phyloP scores from a whole-genome alignment of 176 grass and related monocot genomes.

The Luzula sylvatica region DNA sequence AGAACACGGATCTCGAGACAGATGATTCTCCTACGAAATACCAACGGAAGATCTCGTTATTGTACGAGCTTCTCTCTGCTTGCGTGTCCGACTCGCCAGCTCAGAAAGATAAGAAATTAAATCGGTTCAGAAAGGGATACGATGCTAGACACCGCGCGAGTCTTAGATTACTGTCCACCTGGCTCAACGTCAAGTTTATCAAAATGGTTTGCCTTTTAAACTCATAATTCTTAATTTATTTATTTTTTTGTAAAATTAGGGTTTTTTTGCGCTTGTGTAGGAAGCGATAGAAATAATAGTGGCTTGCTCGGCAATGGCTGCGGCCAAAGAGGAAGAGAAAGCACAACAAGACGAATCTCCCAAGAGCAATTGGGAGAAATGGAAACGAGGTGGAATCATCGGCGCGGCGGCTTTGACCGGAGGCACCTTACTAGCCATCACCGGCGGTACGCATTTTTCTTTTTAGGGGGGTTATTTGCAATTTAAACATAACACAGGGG shows the following conservation, averaged over 20 bases:
- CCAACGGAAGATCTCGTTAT: conserved; percentile 54
- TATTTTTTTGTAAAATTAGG: neutral
- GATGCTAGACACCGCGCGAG: conserved; percentile 91
- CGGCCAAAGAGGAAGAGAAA: conserved; percentile 64
- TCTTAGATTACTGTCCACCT: conserved; percentile 64
- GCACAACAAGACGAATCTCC: conserved; percentile 26
- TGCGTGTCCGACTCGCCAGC: conserved; percentile 79
- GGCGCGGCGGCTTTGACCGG: conserved; percentile 91
- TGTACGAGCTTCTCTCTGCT: conserved; percentile 89
- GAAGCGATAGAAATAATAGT: conserved; percentile 95
- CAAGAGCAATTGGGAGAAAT: conserved; percentile 65
- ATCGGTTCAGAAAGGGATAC: conserved; percentile 73
- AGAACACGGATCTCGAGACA: neutral
- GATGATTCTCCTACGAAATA: conserved; percentile 36
- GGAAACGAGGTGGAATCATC: conserved; percentile 80
- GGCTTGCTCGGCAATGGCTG: conserved; percentile 99
- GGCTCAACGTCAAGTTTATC: conserved; percentile 85
- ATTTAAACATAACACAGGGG: no score
- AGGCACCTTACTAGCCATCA: conserved; percentile 83
- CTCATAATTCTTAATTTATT: neutral
- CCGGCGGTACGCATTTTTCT: conserved; percentile 43
- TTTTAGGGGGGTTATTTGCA: no score
- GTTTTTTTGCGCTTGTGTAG: conserved; percentile 46
- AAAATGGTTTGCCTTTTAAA: conserved; percentile 56
- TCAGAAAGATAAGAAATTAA: conserved; percentile 35